phyloP scores from a whole-genome alignment of 768 basidiomycete species.

The Phlebiopsis flavidoalba region DNA sequence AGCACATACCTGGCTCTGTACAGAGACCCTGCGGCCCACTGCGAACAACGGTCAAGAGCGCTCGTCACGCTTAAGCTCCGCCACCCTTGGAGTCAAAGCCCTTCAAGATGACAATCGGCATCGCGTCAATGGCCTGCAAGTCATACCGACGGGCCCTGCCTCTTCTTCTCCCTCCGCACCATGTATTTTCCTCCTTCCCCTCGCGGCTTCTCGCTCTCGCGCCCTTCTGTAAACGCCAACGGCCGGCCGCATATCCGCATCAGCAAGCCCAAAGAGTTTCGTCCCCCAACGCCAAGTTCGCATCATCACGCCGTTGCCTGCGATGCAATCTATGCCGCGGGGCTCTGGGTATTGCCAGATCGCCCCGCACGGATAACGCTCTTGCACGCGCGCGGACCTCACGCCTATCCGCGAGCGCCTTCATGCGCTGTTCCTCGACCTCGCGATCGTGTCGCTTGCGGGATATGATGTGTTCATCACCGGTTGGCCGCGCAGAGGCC shows the following conservation, averaged over 20 bases:
- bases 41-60: slow-evolving; percentile 70
- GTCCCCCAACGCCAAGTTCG: slow-evolving; percentile 80
- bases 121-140: slow-evolving; percentile 45
- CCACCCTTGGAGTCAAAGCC: slow-evolving; percentile 65
- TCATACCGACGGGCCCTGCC: slow-evolving; percentile 36
- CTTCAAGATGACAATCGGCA: slow-evolving; percentile 85
- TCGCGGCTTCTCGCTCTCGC: no score
- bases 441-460: slow-evolving; percentile 37
- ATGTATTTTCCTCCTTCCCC: no score
- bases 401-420: slow-evolving; percentile 25
- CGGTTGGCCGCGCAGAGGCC: slow-evolving; percentile 61
- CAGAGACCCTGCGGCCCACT: slow-evolving; percentile 82
- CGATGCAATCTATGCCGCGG: slow-evolving; percentile 60
- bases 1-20: slow-evolving; percentile 65
- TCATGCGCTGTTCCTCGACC: slow-evolving; percentile 33
- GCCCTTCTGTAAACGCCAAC: neutral
- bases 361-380: slow-evolving; percentile 21
- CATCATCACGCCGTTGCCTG: slow-evolving; percentile 84
- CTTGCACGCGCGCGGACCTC: slow-evolving; percentile 34
- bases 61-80: slow-evolving; percentile 47
- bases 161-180: slow-evolving; percentile 17
- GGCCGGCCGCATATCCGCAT: slow-evolving; percentile 20
- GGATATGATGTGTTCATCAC: slow-evolving; percentile 52
- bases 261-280: slow-evolving; percentile 45
- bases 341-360: no score